A percentile compares a stretch with the other conserved stretches of the same genome.
These are phyloP conservation scores for Hypoxylon sp. DNA, from an alignment of 2,329 filamentous ascomycete genomes.

Conservation along the genomic window DNA sequence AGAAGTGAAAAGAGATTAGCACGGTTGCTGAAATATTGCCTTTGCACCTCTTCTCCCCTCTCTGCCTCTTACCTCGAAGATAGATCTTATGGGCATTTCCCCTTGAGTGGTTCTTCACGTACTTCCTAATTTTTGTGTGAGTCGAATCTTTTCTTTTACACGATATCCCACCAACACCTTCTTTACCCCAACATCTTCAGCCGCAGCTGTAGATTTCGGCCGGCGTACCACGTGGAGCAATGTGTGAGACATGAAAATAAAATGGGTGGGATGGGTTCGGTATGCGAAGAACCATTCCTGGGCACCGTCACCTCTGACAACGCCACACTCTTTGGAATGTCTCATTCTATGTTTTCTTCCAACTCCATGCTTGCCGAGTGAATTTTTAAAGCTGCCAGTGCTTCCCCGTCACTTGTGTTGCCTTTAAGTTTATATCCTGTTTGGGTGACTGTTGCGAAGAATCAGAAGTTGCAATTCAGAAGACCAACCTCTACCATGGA, in stretches of 20 bases:
- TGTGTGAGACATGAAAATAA: constrained; percentile 25
- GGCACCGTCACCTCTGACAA: constrained; percentile 53
- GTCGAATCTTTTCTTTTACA: constrained; percentile 23
- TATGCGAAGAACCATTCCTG: constrained; percentile 50
- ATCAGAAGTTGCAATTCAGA: constrained; percentile 12
- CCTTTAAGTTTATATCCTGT: constrained; percentile 30
- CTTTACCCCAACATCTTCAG: constrained; percentile 17
- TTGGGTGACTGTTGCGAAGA: constrained; percentile 30
- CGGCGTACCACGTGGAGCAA: constrained; percentile 44
- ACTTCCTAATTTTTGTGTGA: constrained; percentile 36
- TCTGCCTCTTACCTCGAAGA: constrained; percentile 38
- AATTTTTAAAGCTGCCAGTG: constrained; percentile 45
- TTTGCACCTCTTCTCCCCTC: constrained; percentile 48
- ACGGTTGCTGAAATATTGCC: constrained; percentile 62
- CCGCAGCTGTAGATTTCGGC: constrained; percentile 15
- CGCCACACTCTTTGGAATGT: constrained; percentile 46
- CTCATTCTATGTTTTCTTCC: constrained; percentile 45
- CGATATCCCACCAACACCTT: not conserved
- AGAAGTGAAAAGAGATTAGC: constrained; percentile 46
- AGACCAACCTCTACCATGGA: constrained; percentile 48
- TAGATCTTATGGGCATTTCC: constrained; percentile 28
- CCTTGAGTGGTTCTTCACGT: constrained; percentile 19
- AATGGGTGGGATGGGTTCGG: constrained; percentile 33
- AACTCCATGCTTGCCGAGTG: constrained; percentile 21
- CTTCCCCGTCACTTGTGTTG: constrained; percentile 5